Conservation (phyloP, 768 basidiomycete species). For the Royoungia palumana region DNA sequence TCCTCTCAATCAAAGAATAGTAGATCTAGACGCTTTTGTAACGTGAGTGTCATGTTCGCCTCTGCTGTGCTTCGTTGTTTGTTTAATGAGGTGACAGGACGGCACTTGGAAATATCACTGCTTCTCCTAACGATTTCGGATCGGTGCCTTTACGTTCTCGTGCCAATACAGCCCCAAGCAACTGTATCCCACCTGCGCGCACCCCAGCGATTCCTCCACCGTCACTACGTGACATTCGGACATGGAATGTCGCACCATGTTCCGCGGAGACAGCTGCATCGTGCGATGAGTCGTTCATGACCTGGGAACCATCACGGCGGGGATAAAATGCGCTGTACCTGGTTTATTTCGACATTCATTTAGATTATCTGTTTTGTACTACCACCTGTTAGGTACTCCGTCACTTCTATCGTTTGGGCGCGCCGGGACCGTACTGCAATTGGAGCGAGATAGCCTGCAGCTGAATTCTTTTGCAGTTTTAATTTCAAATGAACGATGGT, state of each 20-base stretch:
- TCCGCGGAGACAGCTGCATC: conserved; percentile 32
- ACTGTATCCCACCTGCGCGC: conserved; percentile 16
- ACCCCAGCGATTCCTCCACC: conserved; percentile 20
- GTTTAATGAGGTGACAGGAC: conserved; percentile 32
- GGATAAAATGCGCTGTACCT: conserved; percentile 16
- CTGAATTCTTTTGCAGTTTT: too few relatives aligned
- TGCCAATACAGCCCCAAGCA: conserved; percentile 10
- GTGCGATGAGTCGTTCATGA: conserved; percentile 58
- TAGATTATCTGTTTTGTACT: not conserved
- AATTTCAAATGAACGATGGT: too few relatives aligned
- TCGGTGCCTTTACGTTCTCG: conserved; percentile 10
- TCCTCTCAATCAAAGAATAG: conserved; percentile 42
- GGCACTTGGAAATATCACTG: conserved; percentile 37
- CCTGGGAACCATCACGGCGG: conserved; percentile 52
- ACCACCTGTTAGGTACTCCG: not conserved
- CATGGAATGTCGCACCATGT: conserved; percentile 19
- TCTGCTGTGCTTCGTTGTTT: not conserved
- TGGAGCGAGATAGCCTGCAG: too few relatives aligned
- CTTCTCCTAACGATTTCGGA: conserved; percentile 25
- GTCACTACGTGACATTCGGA: conserved; percentile 13
- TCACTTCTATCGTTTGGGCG: not conserved
- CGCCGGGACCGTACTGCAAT: not conserved
- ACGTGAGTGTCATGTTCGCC: conserved; percentile 38
- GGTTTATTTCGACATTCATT: not conserved
- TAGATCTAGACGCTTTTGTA: conserved; percentile 49